Base-by-base conservation (phyloP, 228 moss, liverwort and hornwort species). In the Sphagnum fallax region DNA sequence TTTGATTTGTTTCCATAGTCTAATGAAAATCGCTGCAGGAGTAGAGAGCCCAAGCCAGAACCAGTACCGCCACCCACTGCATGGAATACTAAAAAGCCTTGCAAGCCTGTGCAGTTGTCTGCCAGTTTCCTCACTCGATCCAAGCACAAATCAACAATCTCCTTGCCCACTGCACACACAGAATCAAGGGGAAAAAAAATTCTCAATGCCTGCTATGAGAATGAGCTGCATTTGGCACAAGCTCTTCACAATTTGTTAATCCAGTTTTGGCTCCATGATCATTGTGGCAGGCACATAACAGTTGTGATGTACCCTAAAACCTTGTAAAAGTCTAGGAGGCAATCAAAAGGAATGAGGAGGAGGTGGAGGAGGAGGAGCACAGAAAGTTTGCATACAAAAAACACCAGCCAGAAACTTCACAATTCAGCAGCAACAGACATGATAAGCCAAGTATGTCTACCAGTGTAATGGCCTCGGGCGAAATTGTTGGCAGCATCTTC, bases 1-100 rank as follows among this genome's bases (percentile, higher is more conserved):
- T 85, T 85, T n/a, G 85, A 85, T 79, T 85, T 85, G 76, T 85
- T 85, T 5, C 85, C 82, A 10, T 85, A 85, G 77, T 85, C 85
- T 58, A 85, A 82, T 0, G 85, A 82, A 4, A 85, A 72, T 6
- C 85, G 74, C 75, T 85, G 82, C 60, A 82, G 79, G 0, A 85
- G 66, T 48, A 85, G 70, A 14, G 74, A 74, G 11, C 85, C 85
- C 11, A 85, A 62, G 2, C 85, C 85, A 10, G 85, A 85, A 0
- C 85, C 82, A 0, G 79, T 85, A 6, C 85, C 85, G 48, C 85
- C 85, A 61, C 85, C 85, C 10, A 85, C 82, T 0, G 85, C 85
- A 16, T 85, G 82, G 70, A 85, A 85, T 9, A 85, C 79, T 0
- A 85, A 60, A 51, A 85, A 82, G 6, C 82, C 85, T 77, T 85